Evolutionary conservation across 169 alveolate genomes (phyloP).

Genomic region (Eimeria zaria): DNA sequence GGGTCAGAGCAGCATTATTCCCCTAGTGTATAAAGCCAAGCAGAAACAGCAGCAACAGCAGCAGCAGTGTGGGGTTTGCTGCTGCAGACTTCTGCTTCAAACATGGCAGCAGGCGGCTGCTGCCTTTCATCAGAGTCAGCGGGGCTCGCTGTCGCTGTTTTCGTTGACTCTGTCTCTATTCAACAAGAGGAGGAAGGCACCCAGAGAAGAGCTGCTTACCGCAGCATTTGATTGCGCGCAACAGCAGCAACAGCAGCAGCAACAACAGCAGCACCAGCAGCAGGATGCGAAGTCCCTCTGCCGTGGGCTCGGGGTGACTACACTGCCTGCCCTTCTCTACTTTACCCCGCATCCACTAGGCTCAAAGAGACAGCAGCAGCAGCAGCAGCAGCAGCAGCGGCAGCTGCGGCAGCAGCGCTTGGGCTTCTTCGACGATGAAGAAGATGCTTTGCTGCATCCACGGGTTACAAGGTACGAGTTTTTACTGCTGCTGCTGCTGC

Average conservation of each 20-base stretch:
- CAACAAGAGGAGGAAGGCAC: background rate
- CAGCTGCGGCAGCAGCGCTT: slow-evolving; percentile 8
- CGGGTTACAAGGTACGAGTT: slow-evolving; percentile 35
- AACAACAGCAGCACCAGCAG: slow-evolving; percentile 32
- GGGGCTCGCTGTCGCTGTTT: slow-evolving; percentile 18
- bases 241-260: slow-evolving; percentile 59
- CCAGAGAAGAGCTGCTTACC: background rate
- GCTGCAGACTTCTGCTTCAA: slow-evolving; percentile 50
- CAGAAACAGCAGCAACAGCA: too few species aligned
- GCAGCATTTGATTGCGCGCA: slow-evolving; percentile 73
- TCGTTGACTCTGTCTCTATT: slow-evolving; percentile 13
- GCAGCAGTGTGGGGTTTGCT: slow-evolving; percentile 8
- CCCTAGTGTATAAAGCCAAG: too few species aligned
- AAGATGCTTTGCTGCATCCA: slow-evolving; percentile 22
- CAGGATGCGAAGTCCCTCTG: slow-evolving; percentile 46
- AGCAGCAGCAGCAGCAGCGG: slow-evolving; percentile 40
- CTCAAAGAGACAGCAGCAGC: slow-evolving; percentile 40
- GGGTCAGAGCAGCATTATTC: too few species aligned
- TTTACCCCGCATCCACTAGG: slow-evolving; percentile 43
- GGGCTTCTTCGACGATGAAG: slow-evolving; percentile 47
- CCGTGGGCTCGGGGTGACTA: slow-evolving; percentile 50
- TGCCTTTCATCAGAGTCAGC: slow-evolving; percentile 22
- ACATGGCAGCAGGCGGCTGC: slow-evolving; percentile 59
- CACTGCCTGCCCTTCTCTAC: slow-evolving; percentile 67
- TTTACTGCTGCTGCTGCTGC: slow-evolving; percentile 24